phyloP scores from a whole-genome alignment of 495 filamentous ascomycete genomes.

The Platismatia glauca region DNA sequence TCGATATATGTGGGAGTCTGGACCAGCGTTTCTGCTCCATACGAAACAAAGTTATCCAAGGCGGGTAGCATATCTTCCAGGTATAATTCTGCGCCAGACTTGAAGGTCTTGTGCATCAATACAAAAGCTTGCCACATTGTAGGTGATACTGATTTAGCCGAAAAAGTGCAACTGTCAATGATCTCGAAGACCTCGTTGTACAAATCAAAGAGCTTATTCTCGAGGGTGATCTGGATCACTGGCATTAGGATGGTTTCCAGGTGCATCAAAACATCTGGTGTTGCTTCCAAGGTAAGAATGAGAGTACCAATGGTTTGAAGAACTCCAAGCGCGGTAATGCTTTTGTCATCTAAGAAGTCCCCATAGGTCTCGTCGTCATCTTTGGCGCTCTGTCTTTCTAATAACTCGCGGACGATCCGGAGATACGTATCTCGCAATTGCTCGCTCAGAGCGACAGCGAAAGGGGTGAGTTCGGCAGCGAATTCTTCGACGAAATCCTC shows the following conservation, averaged over 20 bases:
- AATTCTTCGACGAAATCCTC: conserved; percentile 99
- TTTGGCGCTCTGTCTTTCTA: conserved; percentile 70
- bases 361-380: conserved; percentile 71
- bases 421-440: conserved; percentile 95
- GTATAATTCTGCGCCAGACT: conserved; percentile 91
- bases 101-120: conserved; percentile 93
- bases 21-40: conserved; percentile 67
- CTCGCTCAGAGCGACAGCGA: conserved; percentile 94
- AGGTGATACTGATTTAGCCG: conserved; percentile 85
- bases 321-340: conserved; percentile 92
- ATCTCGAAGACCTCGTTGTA: conserved; percentile 99
- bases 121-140: conserved; percentile 99
- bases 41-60: conserved; percentile 92
- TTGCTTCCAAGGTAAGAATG: conserved; percentile 93
- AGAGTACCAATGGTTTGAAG: conserved; percentile 96
- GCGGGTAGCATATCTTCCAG: conserved; percentile 94
- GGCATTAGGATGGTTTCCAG: conserved; percentile 95
- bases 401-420: conserved; percentile 80
- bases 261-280: conserved; percentile 84
- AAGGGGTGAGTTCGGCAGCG: conserved; percentile 87
- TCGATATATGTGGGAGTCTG: conserved; percentile 79
- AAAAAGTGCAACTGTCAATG: conserved; percentile 98
- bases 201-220: conserved; percentile 94
- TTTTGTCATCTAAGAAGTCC: conserved; percentile 95
- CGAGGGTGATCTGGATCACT: conserved; percentile 87